These are phyloP conservation scores for Cordyceps tenuipes DNA, from an alignment of 2,329 filamentous ascomycete genomes.

Conservation along the genomic window DNA sequence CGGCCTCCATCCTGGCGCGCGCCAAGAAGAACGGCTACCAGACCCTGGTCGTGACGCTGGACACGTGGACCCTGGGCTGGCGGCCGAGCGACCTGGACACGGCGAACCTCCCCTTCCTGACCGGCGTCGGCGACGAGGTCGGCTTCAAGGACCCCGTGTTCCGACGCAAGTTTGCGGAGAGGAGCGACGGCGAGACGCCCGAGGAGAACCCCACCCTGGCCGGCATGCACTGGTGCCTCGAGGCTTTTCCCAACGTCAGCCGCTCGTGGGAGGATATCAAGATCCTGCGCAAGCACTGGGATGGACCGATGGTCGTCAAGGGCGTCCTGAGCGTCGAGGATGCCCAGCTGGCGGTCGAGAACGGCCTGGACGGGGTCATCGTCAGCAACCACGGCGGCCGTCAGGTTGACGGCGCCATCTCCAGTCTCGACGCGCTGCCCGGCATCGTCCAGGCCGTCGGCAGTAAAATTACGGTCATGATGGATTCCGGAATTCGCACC, in stretches of 20 bases:
- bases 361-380: conserved; percentile 31
- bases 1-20: conserved; percentile 51
- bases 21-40: conserved; percentile 55
- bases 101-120: conserved; percentile 52
- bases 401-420: conserved; percentile 31
- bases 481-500: conserved; percentile 32
- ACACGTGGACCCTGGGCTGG: conserved; percentile 63
- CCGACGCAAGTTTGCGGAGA: conserved; percentile 44
- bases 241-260: conserved; percentile 36
- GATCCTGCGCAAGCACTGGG: conserved; percentile 51
- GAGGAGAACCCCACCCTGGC: conserved; percentile 43
- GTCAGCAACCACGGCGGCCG: conserved; percentile 36
- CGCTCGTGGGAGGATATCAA: conserved; percentile 55
- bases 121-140: conserved; percentile 48
- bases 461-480: conserved; percentile 48
- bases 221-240: conserved; percentile 41
- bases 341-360: conserved; percentile 27
- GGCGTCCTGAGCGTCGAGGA: conserved; percentile 34
- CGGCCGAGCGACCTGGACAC: conserved; percentile 59
- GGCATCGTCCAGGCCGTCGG: conserved; percentile 47
- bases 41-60: conserved; percentile 63
- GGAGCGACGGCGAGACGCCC: conserved; percentile 34
- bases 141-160: conserved; percentile 63
- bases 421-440: conserved; percentile 46
- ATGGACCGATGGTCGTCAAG: conserved; percentile 40